Conservation (phyloP, 805 yeast genomes). For the Candida railenensis region DNA sequence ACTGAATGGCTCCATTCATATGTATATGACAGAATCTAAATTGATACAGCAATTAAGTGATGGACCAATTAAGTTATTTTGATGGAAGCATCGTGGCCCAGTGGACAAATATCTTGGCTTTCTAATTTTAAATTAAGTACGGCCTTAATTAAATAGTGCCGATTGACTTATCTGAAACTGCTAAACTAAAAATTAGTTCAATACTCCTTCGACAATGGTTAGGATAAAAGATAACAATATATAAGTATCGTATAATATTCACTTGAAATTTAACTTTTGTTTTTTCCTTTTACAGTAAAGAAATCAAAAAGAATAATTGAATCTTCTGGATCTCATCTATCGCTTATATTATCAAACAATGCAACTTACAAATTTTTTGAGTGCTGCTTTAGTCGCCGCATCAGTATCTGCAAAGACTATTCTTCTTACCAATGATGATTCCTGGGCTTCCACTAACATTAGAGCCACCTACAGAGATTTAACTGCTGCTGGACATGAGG, state of each 20-base stretch:
- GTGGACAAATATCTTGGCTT: too few species aligned
- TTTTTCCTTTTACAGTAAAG: conserved; percentile 5
- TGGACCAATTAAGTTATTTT: background rate
- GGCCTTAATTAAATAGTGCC: background rate
- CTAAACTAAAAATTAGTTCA: background rate
- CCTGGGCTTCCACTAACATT: conserved; percentile 56
- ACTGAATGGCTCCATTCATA: too few species aligned
- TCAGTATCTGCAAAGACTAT: conserved; percentile 28
- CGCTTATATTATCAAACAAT: background rate
- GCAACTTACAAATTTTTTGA: background rate
- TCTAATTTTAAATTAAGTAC: background rate
- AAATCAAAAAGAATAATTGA: background rate
- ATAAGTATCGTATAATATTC: background rate
- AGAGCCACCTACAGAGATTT: conserved; percentile 53
- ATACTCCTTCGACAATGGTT: too few species aligned
- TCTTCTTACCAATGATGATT: conserved; percentile 55
- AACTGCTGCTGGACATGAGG: conserved; percentile 45
- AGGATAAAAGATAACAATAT: background rate
- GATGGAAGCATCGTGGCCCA: background rate
- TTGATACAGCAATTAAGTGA: too few species aligned
- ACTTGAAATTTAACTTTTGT: background rate
- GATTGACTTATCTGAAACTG: background rate
- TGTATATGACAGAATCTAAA: too few species aligned
- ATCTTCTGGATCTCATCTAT: background rate
- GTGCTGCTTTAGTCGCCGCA: conserved; percentile 1